Conservation (phyloP, 108 stramenopile species). For the Asterionellopsis glacialis region DNA sequence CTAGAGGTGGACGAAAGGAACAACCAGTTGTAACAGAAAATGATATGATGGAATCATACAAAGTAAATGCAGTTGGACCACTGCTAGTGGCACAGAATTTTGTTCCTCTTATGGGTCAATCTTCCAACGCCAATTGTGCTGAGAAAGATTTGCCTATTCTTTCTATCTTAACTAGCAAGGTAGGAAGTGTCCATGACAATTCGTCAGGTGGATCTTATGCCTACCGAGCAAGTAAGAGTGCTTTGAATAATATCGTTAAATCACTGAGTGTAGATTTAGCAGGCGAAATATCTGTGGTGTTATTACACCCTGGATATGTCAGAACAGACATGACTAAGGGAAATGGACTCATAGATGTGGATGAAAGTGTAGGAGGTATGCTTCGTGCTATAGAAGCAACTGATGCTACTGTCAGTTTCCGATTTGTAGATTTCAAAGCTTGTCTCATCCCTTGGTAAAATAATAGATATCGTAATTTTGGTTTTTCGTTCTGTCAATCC, state of each 20-base stretch:
- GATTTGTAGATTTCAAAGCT: constrained; percentile 21
- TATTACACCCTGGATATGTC: constrained; percentile 18
- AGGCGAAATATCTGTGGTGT: constrained; percentile 6
- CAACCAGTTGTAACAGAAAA: background rate
- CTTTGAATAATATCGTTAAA: constrained; percentile 1
- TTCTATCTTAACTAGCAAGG: too few relatives aligned
- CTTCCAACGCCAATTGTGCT: too few relatives aligned
- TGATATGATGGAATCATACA: background rate
- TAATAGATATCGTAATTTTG: background rate
- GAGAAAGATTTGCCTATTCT: too few relatives aligned
- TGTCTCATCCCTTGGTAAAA: constrained; percentile 18
- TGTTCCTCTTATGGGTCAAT: background rate
- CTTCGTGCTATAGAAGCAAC: constrained; percentile 13
- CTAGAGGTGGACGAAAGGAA: constrained; percentile 1
- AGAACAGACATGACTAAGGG: constrained; percentile 16
- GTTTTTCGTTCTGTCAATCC: too few relatives aligned
- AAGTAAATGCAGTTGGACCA: background rate
- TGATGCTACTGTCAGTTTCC: constrained; percentile 8
- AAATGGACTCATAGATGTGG: constrained; percentile 16
- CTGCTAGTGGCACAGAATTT: background rate
- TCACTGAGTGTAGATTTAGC: background rate
- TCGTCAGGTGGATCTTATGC: background rate
- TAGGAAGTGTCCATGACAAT: background rate
- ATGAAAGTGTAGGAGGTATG: constrained; percentile 16
- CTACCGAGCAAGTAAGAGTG: constrained; percentile 1